Conservation (phyloP, 176 grass and related monocot genomes). For the Oryza nivara region DNA sequence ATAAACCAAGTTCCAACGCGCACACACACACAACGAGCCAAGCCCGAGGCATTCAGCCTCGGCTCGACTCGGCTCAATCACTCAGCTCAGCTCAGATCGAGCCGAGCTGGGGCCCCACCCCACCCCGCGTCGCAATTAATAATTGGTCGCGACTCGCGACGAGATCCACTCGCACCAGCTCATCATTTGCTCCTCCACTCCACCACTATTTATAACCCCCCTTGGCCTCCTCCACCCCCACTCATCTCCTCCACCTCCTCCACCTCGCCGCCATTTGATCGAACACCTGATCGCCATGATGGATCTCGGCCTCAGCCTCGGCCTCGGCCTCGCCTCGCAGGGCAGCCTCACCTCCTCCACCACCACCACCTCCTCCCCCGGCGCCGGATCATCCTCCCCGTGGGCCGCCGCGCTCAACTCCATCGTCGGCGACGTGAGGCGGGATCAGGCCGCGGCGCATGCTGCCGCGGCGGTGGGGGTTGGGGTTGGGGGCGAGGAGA, state of each 20-base stretch:
- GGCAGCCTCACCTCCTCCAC: constrained; percentile 57
- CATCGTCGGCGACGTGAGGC: constrained; percentile 36
- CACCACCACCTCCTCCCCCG: constrained; percentile 42
- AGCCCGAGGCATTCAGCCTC: not conserved
- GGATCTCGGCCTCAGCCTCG: constrained; percentile 66
- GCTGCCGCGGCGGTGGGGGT: not conserved
- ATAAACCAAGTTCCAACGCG: not conserved
- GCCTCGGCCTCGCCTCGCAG: constrained; percentile 62
- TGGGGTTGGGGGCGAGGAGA: not conserved
- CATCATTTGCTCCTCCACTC: constrained; percentile 46
- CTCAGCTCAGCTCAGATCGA: not conserved
- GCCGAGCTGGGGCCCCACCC: not conserved
- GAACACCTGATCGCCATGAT: constrained; percentile 35
- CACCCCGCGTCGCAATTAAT: constrained; percentile 15
- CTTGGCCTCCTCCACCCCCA: constrained; percentile 3
- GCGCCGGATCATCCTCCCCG: constrained; percentile 21
- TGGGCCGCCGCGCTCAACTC: constrained; percentile 43
- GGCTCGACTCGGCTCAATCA: not conserved
- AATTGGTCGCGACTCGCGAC: constrained; percentile 24
- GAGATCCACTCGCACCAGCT: constrained; percentile 47
- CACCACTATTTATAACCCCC: constrained; percentile 71
- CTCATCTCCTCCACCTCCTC: not conserved
- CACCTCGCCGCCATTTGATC: not conserved
- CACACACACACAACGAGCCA: not conserved
- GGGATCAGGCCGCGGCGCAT: not conserved